A percentile compares a stretch with the other conserved stretches of the same genome.
Conservation (phyloP, 164 flowering plant species). For the Brasenia schreberi region DNA sequence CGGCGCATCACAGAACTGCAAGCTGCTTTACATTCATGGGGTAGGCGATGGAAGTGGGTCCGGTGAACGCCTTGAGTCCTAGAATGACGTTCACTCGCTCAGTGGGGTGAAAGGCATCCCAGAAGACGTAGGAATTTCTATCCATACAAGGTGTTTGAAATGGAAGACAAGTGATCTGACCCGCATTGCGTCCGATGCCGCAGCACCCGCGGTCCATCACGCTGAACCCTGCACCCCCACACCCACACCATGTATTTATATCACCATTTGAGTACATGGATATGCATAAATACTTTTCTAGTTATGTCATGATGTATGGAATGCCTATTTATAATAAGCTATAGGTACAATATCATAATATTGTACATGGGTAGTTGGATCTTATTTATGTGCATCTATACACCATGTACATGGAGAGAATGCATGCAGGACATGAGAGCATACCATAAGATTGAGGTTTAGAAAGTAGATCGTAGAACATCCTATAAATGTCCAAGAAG, state of each 20-base stretch:
- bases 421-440: neutral
- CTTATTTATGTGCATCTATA: no score
- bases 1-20: conserved; percentile 23
- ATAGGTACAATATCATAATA: no score
- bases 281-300: no score
- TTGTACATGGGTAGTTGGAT: no score
- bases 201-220: conserved; percentile 70
- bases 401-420: no score
- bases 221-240: conserved; percentile 35
- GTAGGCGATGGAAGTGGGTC: conserved; percentile 27
- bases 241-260: neutral
- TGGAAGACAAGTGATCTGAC: conserved; percentile 89
- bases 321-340: no score
- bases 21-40: conserved; percentile 76
- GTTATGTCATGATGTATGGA: no score
- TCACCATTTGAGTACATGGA: no score
- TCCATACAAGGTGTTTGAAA: conserved; percentile 66
- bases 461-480: conserved; percentile 44
- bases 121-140: conserved; percentile 57
- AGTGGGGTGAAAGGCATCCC: conserved; percentile 98
- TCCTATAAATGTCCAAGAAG: conserved; percentile 30
- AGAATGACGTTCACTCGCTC: conserved; percentile 57
- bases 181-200: conserved; percentile 78
- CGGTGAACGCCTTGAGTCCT: conserved; percentile 53
- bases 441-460: conserved; percentile 44